Evolutionary conservation across 2,329 filamentous ascomycete species (phyloP).

Genomic region (Ascochyta rabiei): DNA sequence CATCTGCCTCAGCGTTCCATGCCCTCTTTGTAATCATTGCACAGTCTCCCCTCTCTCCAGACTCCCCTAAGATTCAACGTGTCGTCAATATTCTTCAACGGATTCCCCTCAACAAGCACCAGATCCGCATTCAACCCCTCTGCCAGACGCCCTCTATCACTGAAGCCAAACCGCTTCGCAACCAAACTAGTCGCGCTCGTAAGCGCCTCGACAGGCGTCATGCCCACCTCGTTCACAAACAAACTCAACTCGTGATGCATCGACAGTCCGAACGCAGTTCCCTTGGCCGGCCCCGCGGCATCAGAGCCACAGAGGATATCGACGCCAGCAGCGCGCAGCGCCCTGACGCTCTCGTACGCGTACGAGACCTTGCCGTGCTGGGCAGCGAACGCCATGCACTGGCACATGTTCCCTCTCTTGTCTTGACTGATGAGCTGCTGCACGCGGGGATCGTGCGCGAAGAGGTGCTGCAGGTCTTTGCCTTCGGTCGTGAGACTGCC

Average conservation of each 20-base stretch:
- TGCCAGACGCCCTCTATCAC: constrained; percentile 50
- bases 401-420: constrained; percentile 46
- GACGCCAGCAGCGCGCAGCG: constrained; percentile 48
- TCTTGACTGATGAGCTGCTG: constrained; percentile 42
- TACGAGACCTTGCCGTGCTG: constrained; percentile 45
- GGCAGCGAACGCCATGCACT: constrained; percentile 49
- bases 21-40: constrained; percentile 31
- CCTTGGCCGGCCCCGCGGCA: constrained; percentile 50
- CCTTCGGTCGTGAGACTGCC: constrained; percentile 52
- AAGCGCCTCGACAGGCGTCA: constrained; percentile 52
- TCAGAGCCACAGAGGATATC: constrained; percentile 53
- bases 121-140: constrained; percentile 52
- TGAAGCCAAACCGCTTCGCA: constrained; percentile 50
- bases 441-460: constrained; percentile 50
- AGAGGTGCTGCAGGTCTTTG: constrained; percentile 45
- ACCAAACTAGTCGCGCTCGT: constrained; percentile 49
- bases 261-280: constrained; percentile 52
- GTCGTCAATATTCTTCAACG: constrained; percentile 49
- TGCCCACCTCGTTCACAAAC: constrained; percentile 51
- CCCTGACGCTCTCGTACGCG: constrained; percentile 51
- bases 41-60: constrained; percentile 50
- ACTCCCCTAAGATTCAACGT: constrained; percentile 52
- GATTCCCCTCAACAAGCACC: constrained; percentile 53
- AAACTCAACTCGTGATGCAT: constrained; percentile 52
- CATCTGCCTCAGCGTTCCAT: constrained; percentile 8